Evolutionary conservation across 768 basidiomycete species (phyloP).

Genomic region (Mycena leptocephala): DNA sequence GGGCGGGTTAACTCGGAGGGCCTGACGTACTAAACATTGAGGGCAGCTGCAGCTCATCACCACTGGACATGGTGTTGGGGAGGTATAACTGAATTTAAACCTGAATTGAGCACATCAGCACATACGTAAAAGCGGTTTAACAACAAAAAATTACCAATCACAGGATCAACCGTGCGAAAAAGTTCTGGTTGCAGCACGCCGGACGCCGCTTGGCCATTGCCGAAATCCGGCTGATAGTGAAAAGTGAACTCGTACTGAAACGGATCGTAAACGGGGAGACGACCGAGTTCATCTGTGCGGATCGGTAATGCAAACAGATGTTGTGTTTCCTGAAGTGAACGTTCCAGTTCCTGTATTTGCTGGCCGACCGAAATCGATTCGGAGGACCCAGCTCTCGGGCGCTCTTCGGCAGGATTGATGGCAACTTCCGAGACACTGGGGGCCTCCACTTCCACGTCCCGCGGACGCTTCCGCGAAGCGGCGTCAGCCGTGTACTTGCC

Average conservation of each 20-base stretch:
- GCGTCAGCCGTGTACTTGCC: neutral
- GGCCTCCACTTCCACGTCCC: neutral
- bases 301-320: neutral
- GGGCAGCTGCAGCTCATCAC: too few species aligned
- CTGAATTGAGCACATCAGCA: too few species aligned
- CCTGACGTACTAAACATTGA: too few species aligned
- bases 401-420: neutral
- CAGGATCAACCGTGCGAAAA: too few species aligned
- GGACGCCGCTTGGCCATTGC: too few species aligned
- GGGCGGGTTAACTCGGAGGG: too few species aligned
- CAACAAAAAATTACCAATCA: too few species aligned
- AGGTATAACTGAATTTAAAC: too few species aligned
- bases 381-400: neutral
- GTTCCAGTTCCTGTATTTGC: neutral
- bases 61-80: too few species aligned
- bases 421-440: neutral
- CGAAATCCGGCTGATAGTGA: too few species aligned
- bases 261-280: neutral
- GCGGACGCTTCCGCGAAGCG: neutral
- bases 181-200: too few species aligned
- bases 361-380: neutral
- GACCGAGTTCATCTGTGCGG: neutral
- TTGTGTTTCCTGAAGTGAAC: neutral
- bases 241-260: slow-evolving; percentile 1
- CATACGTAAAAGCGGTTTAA: too few species aligned